These are phyloP conservation scores for Bipolaris bicolor DNA, from an alignment of 2,329 filamentous ascomycete species.

Conservation along the genomic window DNA sequence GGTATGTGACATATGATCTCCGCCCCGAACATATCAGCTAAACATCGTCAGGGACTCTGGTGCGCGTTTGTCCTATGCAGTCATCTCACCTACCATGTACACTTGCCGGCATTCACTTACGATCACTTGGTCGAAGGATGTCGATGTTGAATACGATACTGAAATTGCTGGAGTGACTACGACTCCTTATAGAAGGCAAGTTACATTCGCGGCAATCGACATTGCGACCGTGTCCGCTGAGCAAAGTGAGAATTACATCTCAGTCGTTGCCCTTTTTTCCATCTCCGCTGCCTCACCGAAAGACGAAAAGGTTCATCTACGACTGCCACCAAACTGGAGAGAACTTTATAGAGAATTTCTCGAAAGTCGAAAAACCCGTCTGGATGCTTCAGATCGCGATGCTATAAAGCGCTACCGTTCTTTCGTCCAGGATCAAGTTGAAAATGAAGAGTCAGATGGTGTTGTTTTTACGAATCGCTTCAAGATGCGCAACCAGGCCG, in stretches of 20 bases:
- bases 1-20: constrained; percentile 54
- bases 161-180: constrained; percentile 53
- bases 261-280: constrained; percentile 80
- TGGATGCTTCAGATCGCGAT: constrained; percentile 73
- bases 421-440: constrained; percentile 71
- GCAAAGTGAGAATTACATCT: constrained; percentile 87
- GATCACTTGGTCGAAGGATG: constrained; percentile 79
- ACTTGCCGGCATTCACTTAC: constrained; percentile 76
- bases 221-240: constrained; percentile 75
- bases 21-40: neutral
- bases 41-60: constrained; percentile 65
- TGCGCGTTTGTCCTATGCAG: constrained; percentile 69
- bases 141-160: constrained; percentile 58
- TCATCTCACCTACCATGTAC: constrained; percentile 75
- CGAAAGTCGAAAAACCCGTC: constrained; percentile 70
- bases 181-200: constrained; percentile 52
- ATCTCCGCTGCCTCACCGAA: constrained; percentile 78
- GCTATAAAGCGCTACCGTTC: constrained; percentile 71
- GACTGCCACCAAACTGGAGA: constrained; percentile 80
- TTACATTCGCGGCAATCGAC: constrained; percentile 74
- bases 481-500: constrained; percentile 53
- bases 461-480: constrained; percentile 79
- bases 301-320: constrained; percentile 83
- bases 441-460: constrained; percentile 58
- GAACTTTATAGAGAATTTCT: constrained; percentile 84